phyloP scores from a whole-genome alignment of 2,329 filamentous ascomycete genomes.

The Penicillium sp. region DNA sequence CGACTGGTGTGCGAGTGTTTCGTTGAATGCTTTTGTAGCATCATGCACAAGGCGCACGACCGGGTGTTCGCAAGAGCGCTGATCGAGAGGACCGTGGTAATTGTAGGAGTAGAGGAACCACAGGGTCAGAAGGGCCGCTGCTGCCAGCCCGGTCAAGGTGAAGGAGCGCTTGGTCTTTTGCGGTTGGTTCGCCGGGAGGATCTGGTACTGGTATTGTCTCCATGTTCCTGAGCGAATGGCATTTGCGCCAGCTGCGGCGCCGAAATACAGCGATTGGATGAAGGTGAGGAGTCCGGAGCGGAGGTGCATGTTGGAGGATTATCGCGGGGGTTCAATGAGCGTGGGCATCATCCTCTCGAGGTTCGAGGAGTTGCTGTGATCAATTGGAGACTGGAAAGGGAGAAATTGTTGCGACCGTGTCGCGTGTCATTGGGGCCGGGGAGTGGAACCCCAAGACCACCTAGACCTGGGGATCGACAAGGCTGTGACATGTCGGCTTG shows the following conservation, averaged over 20 bases:
- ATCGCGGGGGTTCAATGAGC: neutral
- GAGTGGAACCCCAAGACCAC: neutral
- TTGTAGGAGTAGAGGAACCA: neutral
- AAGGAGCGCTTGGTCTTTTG: neutral
- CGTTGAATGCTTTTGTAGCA: neutral
- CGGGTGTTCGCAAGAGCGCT: neutral
- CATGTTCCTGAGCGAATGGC: constrained; percentile 2
- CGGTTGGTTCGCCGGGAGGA: neutral
- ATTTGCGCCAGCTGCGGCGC: neutral
- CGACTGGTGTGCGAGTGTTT: constrained; percentile 9
- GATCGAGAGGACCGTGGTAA: neutral
- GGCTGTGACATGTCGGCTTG: neutral
- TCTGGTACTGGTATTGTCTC: constrained; percentile 1
- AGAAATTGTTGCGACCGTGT: neutral
- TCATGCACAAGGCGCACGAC: neutral
- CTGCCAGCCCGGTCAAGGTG: neutral
- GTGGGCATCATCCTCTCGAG: neutral
- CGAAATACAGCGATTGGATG: neutral
- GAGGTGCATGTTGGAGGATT: neutral
- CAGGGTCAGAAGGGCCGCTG: neutral
- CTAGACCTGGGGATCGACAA: neutral
- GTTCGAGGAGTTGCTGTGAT: neutral
- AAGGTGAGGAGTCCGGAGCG: neutral
- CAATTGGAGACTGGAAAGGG: neutral
- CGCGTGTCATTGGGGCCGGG: neutral